phyloP scores from a whole-genome alignment of 2,329 filamentous ascomycete genomes.

The Periconia macrospinosa region DNA sequence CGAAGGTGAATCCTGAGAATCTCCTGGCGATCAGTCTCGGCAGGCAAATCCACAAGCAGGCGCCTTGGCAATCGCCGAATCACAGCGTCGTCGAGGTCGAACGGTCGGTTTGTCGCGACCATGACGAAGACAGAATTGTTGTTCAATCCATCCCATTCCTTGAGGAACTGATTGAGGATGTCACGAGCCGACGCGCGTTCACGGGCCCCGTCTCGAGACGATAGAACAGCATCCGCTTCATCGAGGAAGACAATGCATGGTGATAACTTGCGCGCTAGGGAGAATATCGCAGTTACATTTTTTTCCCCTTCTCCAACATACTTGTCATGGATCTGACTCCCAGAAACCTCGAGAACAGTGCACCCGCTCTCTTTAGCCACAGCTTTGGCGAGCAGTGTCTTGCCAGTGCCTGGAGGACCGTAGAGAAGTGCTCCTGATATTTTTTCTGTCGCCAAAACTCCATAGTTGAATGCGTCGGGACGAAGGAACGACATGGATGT shows the following conservation, averaged over 20 bases:
- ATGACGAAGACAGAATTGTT: constrained; percentile 88
- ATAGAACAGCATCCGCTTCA: constrained; percentile 91
- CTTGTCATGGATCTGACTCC: constrained; percentile 92
- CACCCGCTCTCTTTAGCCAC: constrained; percentile 68
- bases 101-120: constrained; percentile 94
- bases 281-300: constrained; percentile 88
- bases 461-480: constrained; percentile 94
- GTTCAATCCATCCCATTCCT: constrained; percentile 95
- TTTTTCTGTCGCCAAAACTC: constrained; percentile 85
- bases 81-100: constrained; percentile 89
- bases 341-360: constrained; percentile 79
- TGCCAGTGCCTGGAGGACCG: constrained; percentile 77
- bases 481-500: constrained; percentile 84
- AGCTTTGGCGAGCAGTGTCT: constrained; percentile 64
- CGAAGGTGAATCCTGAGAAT: constrained; percentile 73
- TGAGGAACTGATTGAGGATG: constrained; percentile 93
- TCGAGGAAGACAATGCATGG: constrained; percentile 97
- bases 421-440: constrained; percentile 89
- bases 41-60: constrained; percentile 72
- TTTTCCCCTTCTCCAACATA: constrained; percentile 96
- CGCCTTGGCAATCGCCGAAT: constrained; percentile 74
- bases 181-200: constrained; percentile 77
- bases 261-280: constrained; percentile 83
- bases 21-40: constrained; percentile 64
- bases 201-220: constrained; percentile 68